Conservation (phyloP, 192 early-diverging fungal genomes). For the Coemansia sp. region DNA sequence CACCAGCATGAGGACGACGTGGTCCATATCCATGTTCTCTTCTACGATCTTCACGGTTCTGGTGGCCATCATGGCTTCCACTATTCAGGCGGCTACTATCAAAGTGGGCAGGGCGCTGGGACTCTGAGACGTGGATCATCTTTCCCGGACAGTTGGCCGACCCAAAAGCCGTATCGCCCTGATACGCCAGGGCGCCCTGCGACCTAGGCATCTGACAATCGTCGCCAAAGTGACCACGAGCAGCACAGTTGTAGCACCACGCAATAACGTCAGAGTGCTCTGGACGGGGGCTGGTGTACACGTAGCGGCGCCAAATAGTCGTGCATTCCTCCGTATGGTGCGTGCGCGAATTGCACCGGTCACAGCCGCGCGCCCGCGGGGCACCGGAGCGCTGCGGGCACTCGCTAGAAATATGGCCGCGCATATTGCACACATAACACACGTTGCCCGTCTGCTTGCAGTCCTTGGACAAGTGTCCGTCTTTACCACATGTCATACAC, state of each 20-base stretch:
- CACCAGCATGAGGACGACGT: not conserved
- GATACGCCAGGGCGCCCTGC: conserved; percentile 19
- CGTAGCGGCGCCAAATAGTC: conserved; percentile 53
- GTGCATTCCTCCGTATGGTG: conserved; percentile 53
- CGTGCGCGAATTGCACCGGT: conserved; percentile 23
- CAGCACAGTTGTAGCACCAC: conserved; percentile 55
- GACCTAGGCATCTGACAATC: conserved; percentile 23
- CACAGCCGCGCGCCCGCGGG: conserved; percentile 14
- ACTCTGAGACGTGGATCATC: conserved; percentile 11
- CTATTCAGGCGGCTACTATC: conserved; percentile 1
- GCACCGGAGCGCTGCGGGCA: conserved; percentile 33
- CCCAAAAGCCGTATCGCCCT: conserved; percentile 34
- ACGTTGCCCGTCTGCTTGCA: conserved; percentile 46
- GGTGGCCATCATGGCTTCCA: conserved; percentile 4
- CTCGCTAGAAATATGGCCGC: conserved; percentile 43
- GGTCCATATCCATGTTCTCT: conserved; percentile 13
- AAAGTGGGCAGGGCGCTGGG: conserved; percentile 3
- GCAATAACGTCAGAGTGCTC: conserved; percentile 30
- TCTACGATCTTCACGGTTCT: conserved; percentile 21
- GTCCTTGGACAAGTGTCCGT: conserved; percentile 40
- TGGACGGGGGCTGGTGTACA: conserved; percentile 18
- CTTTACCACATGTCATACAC: conserved; percentile 44
- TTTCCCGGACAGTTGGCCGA: conserved; percentile 36
- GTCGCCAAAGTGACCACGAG: conserved; percentile 47
- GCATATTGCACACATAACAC: conserved; percentile 53